A percentile compares a stretch with the other conserved stretches of the same genome.
These are phyloP conservation scores for Ceratocystis harringtonii DNA, from an alignment of 2,329 filamentous ascomycete genomes.

Conservation along the genomic window DNA sequence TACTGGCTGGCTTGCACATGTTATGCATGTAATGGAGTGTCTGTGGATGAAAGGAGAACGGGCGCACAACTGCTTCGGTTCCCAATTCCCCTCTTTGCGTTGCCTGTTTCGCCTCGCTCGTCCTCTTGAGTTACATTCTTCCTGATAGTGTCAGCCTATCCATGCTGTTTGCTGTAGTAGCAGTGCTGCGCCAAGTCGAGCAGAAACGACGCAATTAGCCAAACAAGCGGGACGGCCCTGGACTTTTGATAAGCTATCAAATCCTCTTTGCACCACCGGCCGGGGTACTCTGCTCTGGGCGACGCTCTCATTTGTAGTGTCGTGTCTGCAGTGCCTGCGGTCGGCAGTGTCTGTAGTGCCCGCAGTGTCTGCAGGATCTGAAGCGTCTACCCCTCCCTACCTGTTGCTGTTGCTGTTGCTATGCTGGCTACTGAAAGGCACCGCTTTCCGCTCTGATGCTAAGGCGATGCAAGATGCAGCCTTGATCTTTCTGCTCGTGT, in stretches of 20 bases:
- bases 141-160: background rate
- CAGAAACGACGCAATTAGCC: background rate
- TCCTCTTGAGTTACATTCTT: background rate
- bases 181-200: background rate
- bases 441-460: background rate
- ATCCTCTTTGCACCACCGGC: constrained; percentile 5
- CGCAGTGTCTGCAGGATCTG: no score
- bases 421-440: background rate
- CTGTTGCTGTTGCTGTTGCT: background rate
- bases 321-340: no score
- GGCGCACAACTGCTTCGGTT: background rate
- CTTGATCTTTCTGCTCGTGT: background rate
- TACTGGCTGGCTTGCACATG: background rate
- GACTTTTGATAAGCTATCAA: background rate
- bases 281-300: no score
- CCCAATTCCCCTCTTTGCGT: background rate
- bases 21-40: background rate
- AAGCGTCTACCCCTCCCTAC: constrained; percentile 7
- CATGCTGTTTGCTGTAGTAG: background rate
- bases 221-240: background rate
- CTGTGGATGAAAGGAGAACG: background rate
- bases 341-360: no score
- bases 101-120: background rate
- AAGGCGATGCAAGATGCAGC: background rate
- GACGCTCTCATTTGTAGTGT: constrained; percentile 6